Base-by-base conservation (phyloP, 2,329 filamentous ascomycete species). In the Talaromyces rugulosus region DNA sequence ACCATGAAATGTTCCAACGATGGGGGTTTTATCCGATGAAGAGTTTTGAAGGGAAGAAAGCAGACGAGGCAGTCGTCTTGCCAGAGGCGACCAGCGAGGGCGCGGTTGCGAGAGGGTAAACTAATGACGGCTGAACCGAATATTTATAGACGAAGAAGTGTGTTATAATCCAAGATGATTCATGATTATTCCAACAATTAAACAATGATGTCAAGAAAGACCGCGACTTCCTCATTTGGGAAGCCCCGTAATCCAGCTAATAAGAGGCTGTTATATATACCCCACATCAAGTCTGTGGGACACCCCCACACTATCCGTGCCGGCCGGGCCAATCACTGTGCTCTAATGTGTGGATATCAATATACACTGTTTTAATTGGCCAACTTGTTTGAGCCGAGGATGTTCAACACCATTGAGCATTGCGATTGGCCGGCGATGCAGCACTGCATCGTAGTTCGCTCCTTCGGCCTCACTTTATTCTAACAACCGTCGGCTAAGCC, bases 11-110 rank as follows among this genome's bases (percentile, higher is more conserved):
- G 87, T 96, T 96, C 78, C 85, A 87, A 2, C 84, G 86, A 58
- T 96, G 91, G 89, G 92, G 92, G 0, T 78, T 95, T 62, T 82
- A 85, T 70, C 90, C 92, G 1, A 96, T 96, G 91, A 77, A 80
- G 66, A 79, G 75, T 63, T 85, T 85, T 71, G 82, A 84, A 33
- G 40, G 31, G 47, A 50, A 36, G 28, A 53, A 60, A 44, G 23
- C 23, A 23, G 36, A 36, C 3, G 50, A 62, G 36, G 18, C 56
- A 23, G 60, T 31, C 23, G 51, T 16, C 2, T 12, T 59, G 14
- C 18, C 42, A 6, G 57, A 53, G 23, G 44, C n/a, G 16, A 51
- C 23, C 7, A 56, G 42, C 7, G 56, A 56, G 18, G 5, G 31
- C 6, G 33, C 28, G 8, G 31, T 57, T n/a, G 56, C 18, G 18